Percentiles rank a stretch among this genome's conserved stretches.
Evolutionary conservation across 208 protist species (phyloP).

Genomic region (Balamuthia mandrillaris): DNA sequence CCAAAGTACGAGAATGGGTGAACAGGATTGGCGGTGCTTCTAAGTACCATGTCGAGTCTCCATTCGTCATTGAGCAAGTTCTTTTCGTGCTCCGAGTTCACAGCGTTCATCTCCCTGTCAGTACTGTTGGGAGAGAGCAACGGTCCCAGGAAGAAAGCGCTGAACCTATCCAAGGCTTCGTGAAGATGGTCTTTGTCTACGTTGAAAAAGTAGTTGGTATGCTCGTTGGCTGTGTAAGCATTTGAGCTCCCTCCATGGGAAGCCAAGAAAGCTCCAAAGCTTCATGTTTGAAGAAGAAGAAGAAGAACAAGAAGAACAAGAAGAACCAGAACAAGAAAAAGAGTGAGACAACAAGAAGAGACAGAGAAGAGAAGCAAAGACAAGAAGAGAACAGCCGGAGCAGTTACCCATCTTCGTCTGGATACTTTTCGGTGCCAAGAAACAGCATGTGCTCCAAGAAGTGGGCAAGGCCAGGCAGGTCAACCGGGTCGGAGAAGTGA

Average conservation of each 20-base stretch:
- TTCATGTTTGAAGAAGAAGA: no score
- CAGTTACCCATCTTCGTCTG: conserved; percentile 54
- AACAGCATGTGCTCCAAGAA: conserved; percentile 72
- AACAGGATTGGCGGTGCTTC: not conserved
- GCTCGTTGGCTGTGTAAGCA: conserved; percentile 50
- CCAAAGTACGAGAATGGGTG: conserved; percentile 43
- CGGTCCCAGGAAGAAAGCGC: conserved; percentile 55
- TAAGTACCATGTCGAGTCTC: not conserved
- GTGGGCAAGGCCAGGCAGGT: conserved; percentile 71
- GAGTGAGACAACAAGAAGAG: no score
- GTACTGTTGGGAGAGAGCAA: conserved; percentile 26
- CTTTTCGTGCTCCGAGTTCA: conserved; percentile 49
- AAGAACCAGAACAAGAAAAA: no score
- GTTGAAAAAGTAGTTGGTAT: conserved; percentile 55
- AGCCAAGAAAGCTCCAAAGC: no score
- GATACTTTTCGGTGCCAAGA: conserved; percentile 60
- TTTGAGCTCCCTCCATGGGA: conserved; percentile 58
- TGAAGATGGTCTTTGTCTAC: conserved; percentile 29
- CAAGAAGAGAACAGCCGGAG: not conserved
- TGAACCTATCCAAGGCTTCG: not conserved
- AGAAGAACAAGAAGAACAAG: no score
- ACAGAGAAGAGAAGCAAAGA: no score
- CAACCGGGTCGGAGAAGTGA: conserved; percentile 61
- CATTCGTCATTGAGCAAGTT: not conserved
- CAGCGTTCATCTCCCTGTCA: conserved; percentile 52